A percentile compares a stretch with the other conserved stretches of the same genome.
phyloP scores from a whole-genome alignment of 305 asterid genomes.

The Fraxinus sp. region DNA sequence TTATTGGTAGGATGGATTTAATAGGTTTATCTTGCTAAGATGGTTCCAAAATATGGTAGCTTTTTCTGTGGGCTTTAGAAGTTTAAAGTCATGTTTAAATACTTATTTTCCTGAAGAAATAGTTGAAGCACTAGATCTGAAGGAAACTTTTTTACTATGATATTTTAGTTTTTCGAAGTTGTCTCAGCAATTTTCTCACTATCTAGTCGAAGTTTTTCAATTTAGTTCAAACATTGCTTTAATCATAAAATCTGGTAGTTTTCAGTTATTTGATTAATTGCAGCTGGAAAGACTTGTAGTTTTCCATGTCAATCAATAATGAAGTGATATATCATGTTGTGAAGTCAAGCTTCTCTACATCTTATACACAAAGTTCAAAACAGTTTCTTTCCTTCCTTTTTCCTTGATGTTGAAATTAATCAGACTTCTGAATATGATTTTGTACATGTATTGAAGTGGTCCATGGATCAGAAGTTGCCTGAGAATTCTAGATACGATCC shows the following conservation, averaged over 20 bases:
- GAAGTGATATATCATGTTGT: constrained; percentile 10
- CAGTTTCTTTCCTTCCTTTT: neutral
- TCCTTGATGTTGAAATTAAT: constrained; percentile 22
- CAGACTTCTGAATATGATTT: constrained; percentile 55
- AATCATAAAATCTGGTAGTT: neutral
- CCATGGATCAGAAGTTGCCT: constrained; percentile 49
- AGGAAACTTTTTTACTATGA: constrained; percentile 2
- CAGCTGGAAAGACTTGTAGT: neutral
- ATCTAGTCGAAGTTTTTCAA: constrained; percentile 14
- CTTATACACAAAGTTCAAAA: neutral
- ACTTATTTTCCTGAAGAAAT: constrained; percentile 12
- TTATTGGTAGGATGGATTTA: neutral
- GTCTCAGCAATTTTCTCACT: neutral
- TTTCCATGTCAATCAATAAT: neutral
- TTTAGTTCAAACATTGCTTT: constrained; percentile 14
- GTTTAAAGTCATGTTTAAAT: neutral
- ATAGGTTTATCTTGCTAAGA: neutral
- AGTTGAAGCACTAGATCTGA: constrained; percentile 8
- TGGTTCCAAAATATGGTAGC: constrained; percentile 5
- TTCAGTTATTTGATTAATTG: neutral
- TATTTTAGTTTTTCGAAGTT: constrained; percentile 4
- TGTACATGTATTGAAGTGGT: constrained; percentile 40
- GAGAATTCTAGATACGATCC: constrained; percentile 16
- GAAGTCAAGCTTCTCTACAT: neutral
- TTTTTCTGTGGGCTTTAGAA: constrained; percentile 4